Evolutionary conservation across 2,329 filamentous ascomycete species (phyloP).

Genomic region (Drechslerella coelobrocha): DNA sequence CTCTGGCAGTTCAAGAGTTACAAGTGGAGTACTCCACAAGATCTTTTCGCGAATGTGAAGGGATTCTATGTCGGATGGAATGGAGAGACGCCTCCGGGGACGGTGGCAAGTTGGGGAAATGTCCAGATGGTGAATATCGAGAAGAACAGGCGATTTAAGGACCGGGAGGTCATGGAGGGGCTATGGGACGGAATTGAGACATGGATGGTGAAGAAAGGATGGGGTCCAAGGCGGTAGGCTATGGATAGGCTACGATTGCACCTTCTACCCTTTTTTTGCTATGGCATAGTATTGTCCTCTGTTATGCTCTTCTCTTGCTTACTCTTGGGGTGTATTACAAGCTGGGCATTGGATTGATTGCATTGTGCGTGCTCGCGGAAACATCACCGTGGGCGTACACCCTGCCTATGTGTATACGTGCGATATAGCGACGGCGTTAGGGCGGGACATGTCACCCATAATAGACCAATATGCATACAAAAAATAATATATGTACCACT

Average conservation of each 20-base stretch:
- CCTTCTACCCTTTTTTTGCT: not conserved
- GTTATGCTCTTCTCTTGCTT: not conserved
- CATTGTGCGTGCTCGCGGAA: too few species aligned
- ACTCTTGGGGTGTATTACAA: slow-evolving; percentile 15
- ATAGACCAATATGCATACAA: too few species aligned
- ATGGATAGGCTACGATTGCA: not conserved
- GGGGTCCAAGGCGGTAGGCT: slow-evolving; percentile 60
- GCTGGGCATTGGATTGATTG: slow-evolving; percentile 15
- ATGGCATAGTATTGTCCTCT: not conserved
- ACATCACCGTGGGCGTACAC: slow-evolving; percentile 12
- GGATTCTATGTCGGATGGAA: slow-evolving; percentile 92
- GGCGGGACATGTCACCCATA: not conserved
- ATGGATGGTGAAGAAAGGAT: slow-evolving; percentile 84
- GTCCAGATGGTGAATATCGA: slow-evolving; percentile 83
- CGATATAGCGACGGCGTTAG: slow-evolving; percentile 47
- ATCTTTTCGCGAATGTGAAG: slow-evolving; percentile 86
- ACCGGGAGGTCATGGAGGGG: slow-evolving; percentile 88
- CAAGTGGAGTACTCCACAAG: slow-evolving; percentile 88
- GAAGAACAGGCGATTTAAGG: slow-evolving; percentile 83
- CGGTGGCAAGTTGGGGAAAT: slow-evolving; percentile 82
- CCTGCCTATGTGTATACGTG: slow-evolving; percentile 18
- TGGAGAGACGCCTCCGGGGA: slow-evolving; percentile 78
- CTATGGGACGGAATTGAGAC: slow-evolving; percentile 90
- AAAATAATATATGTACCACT: too few species aligned
- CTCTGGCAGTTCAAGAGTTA: slow-evolving; percentile 99